Evolutionary conservation across 2,329 filamentous ascomycete species (phyloP), one percentile per base, ranked within the genome.

Genomic region (Seiridium unicorne): DNA sequence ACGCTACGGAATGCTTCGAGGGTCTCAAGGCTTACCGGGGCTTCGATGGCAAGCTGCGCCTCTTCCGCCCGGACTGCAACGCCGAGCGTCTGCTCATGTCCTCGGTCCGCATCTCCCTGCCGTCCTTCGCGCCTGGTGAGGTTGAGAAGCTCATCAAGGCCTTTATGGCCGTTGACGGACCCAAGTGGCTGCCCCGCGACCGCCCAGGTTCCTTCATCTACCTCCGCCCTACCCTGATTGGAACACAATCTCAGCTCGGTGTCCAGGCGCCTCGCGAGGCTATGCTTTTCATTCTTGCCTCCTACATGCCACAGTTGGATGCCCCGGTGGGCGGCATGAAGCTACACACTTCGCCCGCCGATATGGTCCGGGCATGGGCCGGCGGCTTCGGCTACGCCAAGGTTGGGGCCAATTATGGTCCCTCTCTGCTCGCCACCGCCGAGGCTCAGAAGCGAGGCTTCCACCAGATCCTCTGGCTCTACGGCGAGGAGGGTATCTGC

Each of bases 401-500:
- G 78, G 85, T 97, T 40, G 93, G 93, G 58, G 93, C 93, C 62
- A 97, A 97, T 81, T 97, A 97, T 74, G 93, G 93, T 0, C 93
- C 93, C 18, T 89, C 86, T 26, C 82, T 97, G 58, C 81, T 92
- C 58, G 91, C 92, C 3, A 93, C 93, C 54, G 83, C 83, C 18
- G 90, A 93, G 74, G 93, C 93, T 3, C 80, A 87, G 59, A 79
- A 78, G 9, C 78, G 84, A 46, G 93, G 94, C 0, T 97, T 87
- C 76, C 86, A 94, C 71, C 94, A 97, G 81, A 89, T 97, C 59
- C 84, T 97, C n/a, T 97, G 93, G 93, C 83, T 97, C 55, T 95
- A 96, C 70, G 92, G 92, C 1, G 75, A 85, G 46, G 83, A 94
- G 66, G 85, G 85, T 57, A 85, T 86, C 71, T 93, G 96, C 64